Evolutionary conservation across 129 eudicot genomes (phyloP).

Genomic region (Scalesia atractyloides): DNA sequence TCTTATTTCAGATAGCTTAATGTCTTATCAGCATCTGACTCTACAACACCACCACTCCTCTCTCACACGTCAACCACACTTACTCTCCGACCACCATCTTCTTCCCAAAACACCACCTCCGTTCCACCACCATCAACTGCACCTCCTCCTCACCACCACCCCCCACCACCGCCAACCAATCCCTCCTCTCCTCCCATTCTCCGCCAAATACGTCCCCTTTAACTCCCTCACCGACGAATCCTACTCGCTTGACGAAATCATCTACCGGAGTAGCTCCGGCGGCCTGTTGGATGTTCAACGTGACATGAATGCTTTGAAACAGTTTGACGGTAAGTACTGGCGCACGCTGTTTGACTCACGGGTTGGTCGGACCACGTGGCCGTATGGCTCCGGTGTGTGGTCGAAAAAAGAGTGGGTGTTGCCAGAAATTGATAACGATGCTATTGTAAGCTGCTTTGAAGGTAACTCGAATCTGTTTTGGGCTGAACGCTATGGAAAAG

Average conservation of each 20-base stretch:
- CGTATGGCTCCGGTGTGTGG: conserved; percentile 88
- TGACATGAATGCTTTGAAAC: conserved; percentile 51
- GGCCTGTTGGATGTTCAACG: conserved; percentile 72
- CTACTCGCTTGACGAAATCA: conserved; percentile 69
- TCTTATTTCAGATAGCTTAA: neutral
- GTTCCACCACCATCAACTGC: neutral
- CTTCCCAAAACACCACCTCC: neutral
- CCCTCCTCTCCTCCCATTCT: conserved; percentile 23
- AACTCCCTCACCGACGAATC: conserved; percentile 47
- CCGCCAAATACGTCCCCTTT: conserved; percentile 75
- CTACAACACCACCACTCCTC: neutral
- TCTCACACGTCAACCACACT: neutral
- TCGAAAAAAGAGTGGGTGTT: conserved; percentile 83
- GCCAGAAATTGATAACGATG: conserved; percentile 63
- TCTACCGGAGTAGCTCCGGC: conserved; percentile 67
- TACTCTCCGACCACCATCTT: neutral
- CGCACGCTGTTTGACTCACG: conserved; percentile 61
- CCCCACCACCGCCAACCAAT: neutral
- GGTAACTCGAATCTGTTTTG: conserved; percentile 70
- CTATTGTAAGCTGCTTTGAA: conserved; percentile 64
- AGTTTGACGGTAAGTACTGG: conserved; percentile 69
- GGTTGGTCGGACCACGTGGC: conserved; percentile 73
- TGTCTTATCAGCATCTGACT: neutral
- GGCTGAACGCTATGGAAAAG: conserved; percentile 77
- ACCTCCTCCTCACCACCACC: neutral